Conservation (phyloP, 768 basidiomycete species). For the Kwoniella mangroviensis region DNA sequence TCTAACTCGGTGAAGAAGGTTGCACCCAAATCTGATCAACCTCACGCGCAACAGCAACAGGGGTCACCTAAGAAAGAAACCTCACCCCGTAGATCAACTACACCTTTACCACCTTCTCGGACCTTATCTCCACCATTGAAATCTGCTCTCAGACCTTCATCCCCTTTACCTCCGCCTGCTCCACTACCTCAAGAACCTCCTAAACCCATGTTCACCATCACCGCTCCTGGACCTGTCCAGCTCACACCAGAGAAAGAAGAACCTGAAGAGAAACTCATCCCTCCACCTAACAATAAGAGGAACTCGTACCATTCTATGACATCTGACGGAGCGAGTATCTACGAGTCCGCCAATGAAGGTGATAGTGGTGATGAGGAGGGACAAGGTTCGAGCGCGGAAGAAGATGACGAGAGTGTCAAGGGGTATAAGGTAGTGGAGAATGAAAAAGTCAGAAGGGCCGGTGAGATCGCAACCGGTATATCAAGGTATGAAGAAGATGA, state of each 20-base stretch:
- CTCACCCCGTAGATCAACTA: slow-evolving; percentile 31
- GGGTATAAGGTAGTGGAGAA: slow-evolving; percentile 55
- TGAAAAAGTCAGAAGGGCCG: slow-evolving; percentile 36
- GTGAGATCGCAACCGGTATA: slow-evolving; percentile 31
- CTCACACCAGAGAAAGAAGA: slow-evolving; percentile 30
- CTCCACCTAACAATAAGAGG: slow-evolving; percentile 30
- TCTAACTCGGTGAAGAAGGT: slow-evolving; percentile 28
- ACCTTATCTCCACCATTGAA: slow-evolving; percentile 51
- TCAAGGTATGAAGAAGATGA: background rate
- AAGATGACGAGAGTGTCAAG: slow-evolving; percentile 42
- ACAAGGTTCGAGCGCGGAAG: slow-evolving; percentile 28
- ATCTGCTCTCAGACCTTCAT: slow-evolving; percentile 52
- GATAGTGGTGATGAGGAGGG: slow-evolving; percentile 31
- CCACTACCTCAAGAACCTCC: slow-evolving; percentile 30
- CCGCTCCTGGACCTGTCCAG: slow-evolving; percentile 53
- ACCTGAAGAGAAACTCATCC: slow-evolving; percentile 24
- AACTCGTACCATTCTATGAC: slow-evolving; percentile 41
- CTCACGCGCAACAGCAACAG: background rate
- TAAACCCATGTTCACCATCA: slow-evolving; percentile 45
- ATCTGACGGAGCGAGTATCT: slow-evolving; percentile 46
- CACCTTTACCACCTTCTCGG: slow-evolving; percentile 50
- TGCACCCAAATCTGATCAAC: background rate
- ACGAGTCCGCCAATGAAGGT: slow-evolving; percentile 53
- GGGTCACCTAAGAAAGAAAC: background rate
- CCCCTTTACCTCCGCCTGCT: slow-evolving; percentile 35